phyloP scores from a whole-genome alignment of 257 asterid genomes.

The Solanum rostratum region DNA sequence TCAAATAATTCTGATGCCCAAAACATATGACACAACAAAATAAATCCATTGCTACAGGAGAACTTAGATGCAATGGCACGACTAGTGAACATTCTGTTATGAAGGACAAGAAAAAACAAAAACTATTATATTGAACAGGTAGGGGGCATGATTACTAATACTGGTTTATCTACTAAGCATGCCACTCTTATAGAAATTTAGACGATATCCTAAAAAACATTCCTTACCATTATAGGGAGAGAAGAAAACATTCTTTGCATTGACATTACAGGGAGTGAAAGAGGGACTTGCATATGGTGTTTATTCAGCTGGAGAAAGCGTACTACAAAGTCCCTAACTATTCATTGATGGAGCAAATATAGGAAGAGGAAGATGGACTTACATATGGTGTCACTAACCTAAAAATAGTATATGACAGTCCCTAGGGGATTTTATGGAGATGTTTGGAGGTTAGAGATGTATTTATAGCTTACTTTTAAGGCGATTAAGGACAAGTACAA shows the following conservation, averaged over 20 bases:
- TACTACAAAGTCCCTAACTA: background rate
- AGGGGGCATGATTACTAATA: background rate
- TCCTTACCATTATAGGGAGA: too few species aligned
- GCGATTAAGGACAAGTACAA: too few species aligned
- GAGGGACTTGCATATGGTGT: background rate
- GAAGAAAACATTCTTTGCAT: background rate
- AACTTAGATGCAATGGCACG: background rate
- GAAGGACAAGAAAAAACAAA: background rate
- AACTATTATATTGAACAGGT: background rate
- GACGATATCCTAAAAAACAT: background rate
- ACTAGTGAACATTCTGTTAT: background rate
- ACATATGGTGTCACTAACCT: too few species aligned
- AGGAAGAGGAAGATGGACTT: background rate
- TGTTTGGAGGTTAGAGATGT: too few species aligned
- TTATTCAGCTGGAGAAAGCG: background rate
- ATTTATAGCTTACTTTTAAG: too few species aligned
- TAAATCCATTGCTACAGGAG: background rate
- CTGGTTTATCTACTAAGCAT: background rate
- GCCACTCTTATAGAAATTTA: background rate
- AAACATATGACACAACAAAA: constrained; percentile 3
- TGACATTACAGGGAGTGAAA: background rate
- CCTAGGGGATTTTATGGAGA: too few species aligned
- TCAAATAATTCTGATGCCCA: constrained; percentile 5
- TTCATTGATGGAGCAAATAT: background rate
- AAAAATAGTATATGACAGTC: too few species aligned